These are phyloP conservation scores for Tetraselmis chui DNA, from an alignment of 139 green algal species.

Conservation along the genomic window DNA sequence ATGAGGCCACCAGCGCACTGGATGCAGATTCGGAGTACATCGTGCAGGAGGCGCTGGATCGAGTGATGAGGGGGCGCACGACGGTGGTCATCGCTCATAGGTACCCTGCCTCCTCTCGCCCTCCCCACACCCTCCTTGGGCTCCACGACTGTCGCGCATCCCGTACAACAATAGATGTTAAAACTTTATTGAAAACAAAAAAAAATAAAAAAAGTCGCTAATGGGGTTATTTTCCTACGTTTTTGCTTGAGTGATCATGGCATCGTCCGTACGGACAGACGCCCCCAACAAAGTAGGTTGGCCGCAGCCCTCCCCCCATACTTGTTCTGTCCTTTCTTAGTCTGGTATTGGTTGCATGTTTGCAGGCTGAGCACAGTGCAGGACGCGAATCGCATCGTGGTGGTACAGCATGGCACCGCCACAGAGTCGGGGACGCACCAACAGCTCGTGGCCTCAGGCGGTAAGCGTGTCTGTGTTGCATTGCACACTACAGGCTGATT, in stretches of 20 bases:
- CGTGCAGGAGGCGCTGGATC: constrained; percentile 85
- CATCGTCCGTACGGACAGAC: too few relatives aligned
- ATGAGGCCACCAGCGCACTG: constrained; percentile 54
- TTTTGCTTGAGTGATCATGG: too few relatives aligned
- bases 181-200: too few relatives aligned
- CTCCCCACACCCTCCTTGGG: constrained; percentile 8
- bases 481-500: too few relatives aligned
- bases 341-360: too few relatives aligned
- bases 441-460: background rate
- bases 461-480: background rate
- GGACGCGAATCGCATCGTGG: background rate
- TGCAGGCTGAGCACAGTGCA: background rate
- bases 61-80: constrained; percentile 73
- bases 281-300: too few relatives aligned
- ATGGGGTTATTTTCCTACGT: too few relatives aligned
- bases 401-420: background rate
- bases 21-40: constrained; percentile 59
- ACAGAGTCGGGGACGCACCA: background rate
- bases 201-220: too few relatives aligned
- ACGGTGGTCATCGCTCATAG: constrained; percentile 51
- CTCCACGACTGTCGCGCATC: too few relatives aligned
- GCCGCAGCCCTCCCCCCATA: too few relatives aligned
- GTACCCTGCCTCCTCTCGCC: background rate
- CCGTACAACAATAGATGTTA: too few relatives aligned
- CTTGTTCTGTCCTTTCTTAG: too few relatives aligned